Conservation (phyloP, 345 rosid species). For the Toxicodendron radicans region DNA sequence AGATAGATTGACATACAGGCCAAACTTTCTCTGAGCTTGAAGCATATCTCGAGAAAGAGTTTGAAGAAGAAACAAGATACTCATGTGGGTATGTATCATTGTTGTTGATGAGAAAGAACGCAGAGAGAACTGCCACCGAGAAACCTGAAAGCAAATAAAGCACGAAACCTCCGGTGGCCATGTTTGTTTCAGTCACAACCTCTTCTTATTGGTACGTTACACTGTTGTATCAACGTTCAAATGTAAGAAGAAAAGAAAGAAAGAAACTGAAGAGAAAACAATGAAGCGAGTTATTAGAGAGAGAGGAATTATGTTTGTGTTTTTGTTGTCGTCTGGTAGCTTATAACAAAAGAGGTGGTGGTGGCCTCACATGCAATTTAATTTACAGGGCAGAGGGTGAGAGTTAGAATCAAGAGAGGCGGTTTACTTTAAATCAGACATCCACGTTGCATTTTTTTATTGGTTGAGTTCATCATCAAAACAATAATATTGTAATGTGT, state of each 20-base stretch:
- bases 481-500: no score
- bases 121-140: slow-evolving; percentile 57
- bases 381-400: background rate
- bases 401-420: no score
- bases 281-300: no score
- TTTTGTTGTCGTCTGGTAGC: background rate
- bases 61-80: background rate
- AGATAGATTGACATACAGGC: slow-evolving; percentile 57
- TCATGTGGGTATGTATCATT: background rate
- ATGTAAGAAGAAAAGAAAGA: no score
- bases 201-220: background rate
- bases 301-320: no score
- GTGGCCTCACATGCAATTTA: background rate
- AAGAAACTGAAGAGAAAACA: background rate
- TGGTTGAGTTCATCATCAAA: no score
- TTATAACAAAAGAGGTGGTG: background rate
- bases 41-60: slow-evolving; percentile 8
- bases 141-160: slow-evolving; percentile 59
- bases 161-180: slow-evolving; percentile 60
- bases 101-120: slow-evolving; percentile 32
- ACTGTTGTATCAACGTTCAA: background rate
- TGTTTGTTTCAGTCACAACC: slow-evolving; percentile 8
- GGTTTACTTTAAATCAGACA: no score
- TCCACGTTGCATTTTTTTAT: no score
- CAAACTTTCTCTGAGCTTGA: slow-evolving; percentile 44